Conservation (phyloP, 2,329 filamentous ascomycete species). For the Hymenotorrendiella dingleyae region DNA sequence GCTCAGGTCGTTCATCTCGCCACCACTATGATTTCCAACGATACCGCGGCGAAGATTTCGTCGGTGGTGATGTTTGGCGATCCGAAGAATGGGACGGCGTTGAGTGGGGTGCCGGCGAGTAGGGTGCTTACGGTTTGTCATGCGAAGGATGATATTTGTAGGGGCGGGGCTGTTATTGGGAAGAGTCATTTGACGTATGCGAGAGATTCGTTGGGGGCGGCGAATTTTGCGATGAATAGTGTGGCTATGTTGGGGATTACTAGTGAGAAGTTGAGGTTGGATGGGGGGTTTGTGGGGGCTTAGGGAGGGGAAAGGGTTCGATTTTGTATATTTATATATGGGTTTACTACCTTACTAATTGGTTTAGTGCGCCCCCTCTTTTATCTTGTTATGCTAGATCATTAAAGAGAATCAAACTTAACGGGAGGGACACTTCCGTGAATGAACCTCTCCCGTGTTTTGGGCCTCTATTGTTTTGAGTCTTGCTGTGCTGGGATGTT, state of each 20-base stretch:
- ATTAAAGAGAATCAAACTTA: too few species aligned
- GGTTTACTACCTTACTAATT: too few species aligned
- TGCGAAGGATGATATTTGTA: slow-evolving; percentile 22
- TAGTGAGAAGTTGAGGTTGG: slow-evolving; percentile 15
- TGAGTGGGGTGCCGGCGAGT: slow-evolving; percentile 15
- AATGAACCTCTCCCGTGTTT: too few species aligned
- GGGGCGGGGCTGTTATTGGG: slow-evolving; percentile 13
- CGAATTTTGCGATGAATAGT: slow-evolving; percentile 21
- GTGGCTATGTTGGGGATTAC: slow-evolving; percentile 21
- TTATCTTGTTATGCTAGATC: too few species aligned
- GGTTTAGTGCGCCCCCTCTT: too few species aligned
- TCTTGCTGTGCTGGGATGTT: too few species aligned
- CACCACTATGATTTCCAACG: slow-evolving; percentile 10
- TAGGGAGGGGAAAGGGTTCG: not conserved
- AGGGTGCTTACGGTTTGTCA: slow-evolving; percentile 24
- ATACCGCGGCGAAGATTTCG: slow-evolving; percentile 16
- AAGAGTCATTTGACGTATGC: slow-evolving; percentile 22
- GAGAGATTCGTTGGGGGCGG: slow-evolving; percentile 19
- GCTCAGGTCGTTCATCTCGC: slow-evolving; percentile 25
- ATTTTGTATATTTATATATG: too few species aligned
- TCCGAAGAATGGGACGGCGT: slow-evolving; percentile 23
- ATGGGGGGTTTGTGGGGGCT: not conserved
- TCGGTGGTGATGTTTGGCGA: slow-evolving; percentile 24
- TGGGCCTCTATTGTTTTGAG: too few species aligned
- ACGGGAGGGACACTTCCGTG: too few species aligned